Percentiles rank a stretch among this genome's conserved stretches.
These are phyloP conservation scores for Crucibulum laeve DNA, from an alignment of 768 basidiomycete genomes.

Conservation along the genomic window DNA sequence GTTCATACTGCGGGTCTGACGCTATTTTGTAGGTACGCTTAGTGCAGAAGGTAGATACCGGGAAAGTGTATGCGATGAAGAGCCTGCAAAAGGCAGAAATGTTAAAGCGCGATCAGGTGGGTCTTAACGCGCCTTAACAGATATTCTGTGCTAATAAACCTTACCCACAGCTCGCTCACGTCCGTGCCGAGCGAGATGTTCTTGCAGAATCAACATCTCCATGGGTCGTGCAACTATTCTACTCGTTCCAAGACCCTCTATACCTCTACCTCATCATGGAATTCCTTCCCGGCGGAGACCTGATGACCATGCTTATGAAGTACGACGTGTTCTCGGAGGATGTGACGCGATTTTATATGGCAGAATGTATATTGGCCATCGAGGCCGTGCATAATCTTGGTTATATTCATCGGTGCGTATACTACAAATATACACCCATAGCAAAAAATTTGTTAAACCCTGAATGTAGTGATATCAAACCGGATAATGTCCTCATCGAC, in stretches of 20 bases:
- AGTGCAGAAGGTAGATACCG: constrained; percentile 96
- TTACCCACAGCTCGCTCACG: constrained; percentile 78
- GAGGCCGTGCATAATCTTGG: constrained; percentile 98
- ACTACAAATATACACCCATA: not conserved
- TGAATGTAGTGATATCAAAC: constrained; percentile 86
- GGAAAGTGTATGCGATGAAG: constrained; percentile 99
- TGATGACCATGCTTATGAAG: constrained; percentile 99
- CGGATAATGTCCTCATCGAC: constrained; percentile 98
- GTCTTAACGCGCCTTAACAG: constrained; percentile 15
- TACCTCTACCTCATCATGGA: constrained; percentile 98
- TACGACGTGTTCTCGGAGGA: constrained; percentile 99
- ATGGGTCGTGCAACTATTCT: constrained; percentile 97
- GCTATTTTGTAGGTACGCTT: constrained; percentile 65
- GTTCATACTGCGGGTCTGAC: constrained; percentile 5
- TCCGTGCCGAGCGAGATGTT: constrained; percentile 95
- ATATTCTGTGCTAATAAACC: constrained; percentile 3
- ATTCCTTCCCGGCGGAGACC: constrained; percentile 83
- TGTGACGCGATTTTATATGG: constrained; percentile 98
- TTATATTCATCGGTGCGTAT: constrained; percentile 89
- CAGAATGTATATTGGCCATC: constrained; percentile 95
- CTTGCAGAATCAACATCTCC: constrained; percentile 94
- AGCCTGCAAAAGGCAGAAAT: constrained; percentile 97
- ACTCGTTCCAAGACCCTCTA: constrained; percentile 94
- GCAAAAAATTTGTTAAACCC: constrained; percentile 3
- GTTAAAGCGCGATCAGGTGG: constrained; percentile 97